Evolutionary conservation across 257 asterid species (phyloP), one percentile per base, ranked within the genome.

Genomic region (Cordia subcordata): DNA sequence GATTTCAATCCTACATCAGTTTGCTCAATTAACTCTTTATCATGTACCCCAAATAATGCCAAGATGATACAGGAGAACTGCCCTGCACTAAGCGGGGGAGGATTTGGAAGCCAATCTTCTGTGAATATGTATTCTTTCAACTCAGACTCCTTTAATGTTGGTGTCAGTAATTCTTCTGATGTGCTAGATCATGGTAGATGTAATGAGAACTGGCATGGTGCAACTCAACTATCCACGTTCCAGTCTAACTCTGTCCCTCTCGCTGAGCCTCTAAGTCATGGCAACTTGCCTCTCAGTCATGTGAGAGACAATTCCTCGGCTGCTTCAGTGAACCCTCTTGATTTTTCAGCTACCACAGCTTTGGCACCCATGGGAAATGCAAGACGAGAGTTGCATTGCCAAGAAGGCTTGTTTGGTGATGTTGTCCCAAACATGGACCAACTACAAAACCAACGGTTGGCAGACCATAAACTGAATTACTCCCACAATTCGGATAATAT

Each of bases 101-200:
- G 83, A 64, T 79, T 79, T 60, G 77, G 78, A 23, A 69, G 75
- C 58, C 85, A 74, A 40, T 62, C 82, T 52, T 63, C 82, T 57
- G 75, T 65, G 33, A 72, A 59, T 35, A 67, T 69, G 74, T 67
- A 74, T 64, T 54, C 84, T 13, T 81, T 90, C 35, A 71, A 64
- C 63, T 20, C 85, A 4, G 96, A 76, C 49, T 49, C 81, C 8
- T 76, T 80, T 60, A 63, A 70, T 49, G 58, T 51, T 19, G 72
- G 77, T 55, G 67, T 74, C 58, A 58, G 67, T 46, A 69, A 75
- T 19, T 62, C 94, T 39, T 56, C 87, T 32, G 77, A 73, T 63
- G 61, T 85, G 55, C 62, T 72, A 61, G 93, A 85, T 71, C 83
- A 76, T 56, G 77, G 75, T 52, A 77, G 73, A 80, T 73, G 61